Evolutionary conservation across 768 basidiomycete genomes (phyloP), one percentile per base, ranked within the genome.

Genomic region (Boletus sp.): DNA sequence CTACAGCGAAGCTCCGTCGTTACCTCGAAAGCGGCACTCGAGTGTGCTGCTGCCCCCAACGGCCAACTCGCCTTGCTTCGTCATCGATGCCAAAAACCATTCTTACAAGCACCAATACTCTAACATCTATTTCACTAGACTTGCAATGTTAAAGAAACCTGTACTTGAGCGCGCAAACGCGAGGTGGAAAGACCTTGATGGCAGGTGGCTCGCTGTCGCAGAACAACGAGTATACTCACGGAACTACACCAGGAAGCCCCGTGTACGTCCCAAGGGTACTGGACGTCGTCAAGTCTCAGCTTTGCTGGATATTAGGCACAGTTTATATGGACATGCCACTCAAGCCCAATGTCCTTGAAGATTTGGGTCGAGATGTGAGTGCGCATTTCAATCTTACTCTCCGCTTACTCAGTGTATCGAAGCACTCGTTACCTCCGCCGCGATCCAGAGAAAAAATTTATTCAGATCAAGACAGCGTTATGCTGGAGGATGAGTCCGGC

Each of bases 301-400:
- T 96, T 51, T 97, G 93, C 70, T 98, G 88, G 70, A 81, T 98
- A 56, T 76, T 97, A 50, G 97, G 97, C 4, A 99, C 97, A 0
- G 86, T 98, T 7, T 99, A 98, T 70, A 88, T 98, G 85, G 94
- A 99, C 56, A 99, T 99, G 97, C 92, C 94, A 9, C 77, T 98
- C 48, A 99, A 99, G 66, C 96, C 96, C 0, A 98, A 98, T 65
- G 90, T 99, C n/a, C 79, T 99, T 57, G 89, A 93, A 63, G 97
- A 99, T 59, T 82, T 98, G 59, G 93, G 87, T 23, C 81, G 90
- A 69, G 94, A 99, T 63, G 97, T 98, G 65, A 61, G 91, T 77
- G 21, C 34, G 21, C 45, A 51, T 49, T 40, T 44, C 48, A 21
- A 56, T 58, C 39, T 15, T 25, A 23, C 4, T 35, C 32, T 55